Evolutionary conservation across 345 rosid genomes (phyloP).

Genomic region (Moricandia arvensis): DNA sequence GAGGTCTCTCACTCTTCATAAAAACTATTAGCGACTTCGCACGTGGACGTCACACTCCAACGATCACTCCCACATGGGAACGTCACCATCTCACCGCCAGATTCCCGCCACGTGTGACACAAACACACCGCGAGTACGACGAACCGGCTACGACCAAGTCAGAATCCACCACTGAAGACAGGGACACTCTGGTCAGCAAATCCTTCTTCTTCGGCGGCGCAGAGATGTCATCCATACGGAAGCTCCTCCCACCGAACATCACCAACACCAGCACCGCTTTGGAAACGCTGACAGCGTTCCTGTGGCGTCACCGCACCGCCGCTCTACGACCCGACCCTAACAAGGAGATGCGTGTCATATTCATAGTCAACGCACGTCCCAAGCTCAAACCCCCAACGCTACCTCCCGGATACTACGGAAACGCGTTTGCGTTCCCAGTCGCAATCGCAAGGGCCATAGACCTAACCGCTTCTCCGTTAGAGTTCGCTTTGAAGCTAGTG

Average conservation of each 20-base stretch:
- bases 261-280: slow-evolving; percentile 17
- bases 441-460: slow-evolving; percentile 32
- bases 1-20: slow-evolving; percentile 28
- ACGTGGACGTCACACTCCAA: slow-evolving; percentile 24
- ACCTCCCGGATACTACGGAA: slow-evolving; percentile 48
- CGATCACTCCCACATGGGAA: slow-evolving; percentile 38
- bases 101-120: slow-evolving; percentile 21
- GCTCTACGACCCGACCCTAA: slow-evolving; percentile 30
- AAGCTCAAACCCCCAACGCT: slow-evolving; percentile 26
- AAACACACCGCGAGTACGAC: slow-evolving; percentile 30
- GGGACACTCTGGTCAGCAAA: neutral
- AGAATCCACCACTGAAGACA: neutral
- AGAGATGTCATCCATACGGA: slow-evolving; percentile 30
- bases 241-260: slow-evolving; percentile 25
- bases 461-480: slow-evolving; percentile 29
- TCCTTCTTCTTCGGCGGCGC: slow-evolving; percentile 36
- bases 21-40: slow-evolving; percentile 25
- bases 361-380: slow-evolving; percentile 32
- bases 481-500: slow-evolving; percentile 39
- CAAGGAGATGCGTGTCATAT: slow-evolving; percentile 35
- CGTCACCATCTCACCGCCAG: slow-evolving; percentile 34
- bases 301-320: slow-evolving; percentile 42
- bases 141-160: neutral
- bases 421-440: slow-evolving; percentile 36
- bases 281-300: slow-evolving; percentile 33